Evolutionary conservation across 2,329 filamentous ascomycete species (phyloP).

Genomic region (Alternaria sp.): DNA sequence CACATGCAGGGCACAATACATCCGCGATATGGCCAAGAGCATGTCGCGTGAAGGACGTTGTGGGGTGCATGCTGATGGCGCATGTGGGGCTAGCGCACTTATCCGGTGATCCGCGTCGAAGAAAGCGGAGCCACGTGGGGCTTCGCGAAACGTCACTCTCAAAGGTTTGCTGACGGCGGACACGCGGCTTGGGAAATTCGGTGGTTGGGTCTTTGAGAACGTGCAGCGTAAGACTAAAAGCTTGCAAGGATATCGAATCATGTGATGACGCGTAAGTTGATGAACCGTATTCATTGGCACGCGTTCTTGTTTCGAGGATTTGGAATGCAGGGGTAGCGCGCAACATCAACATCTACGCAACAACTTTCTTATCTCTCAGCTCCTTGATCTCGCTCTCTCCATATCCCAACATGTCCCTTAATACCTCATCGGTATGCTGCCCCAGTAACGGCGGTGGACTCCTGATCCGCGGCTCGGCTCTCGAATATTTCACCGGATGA

Average conservation of each 20-base stretch:
- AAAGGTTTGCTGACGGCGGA: not conserved
- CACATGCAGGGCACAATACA: slow-evolving; percentile 5
- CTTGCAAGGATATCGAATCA: not conserved
- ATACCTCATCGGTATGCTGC: slow-evolving; percentile 47
- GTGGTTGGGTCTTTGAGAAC: not conserved
- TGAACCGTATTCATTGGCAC: not conserved
- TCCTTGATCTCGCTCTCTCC: slow-evolving; percentile 32
- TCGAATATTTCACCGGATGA: slow-evolving; percentile 92
- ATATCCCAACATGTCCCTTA: slow-evolving; percentile 42
- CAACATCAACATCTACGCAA: slow-evolving; percentile 19
- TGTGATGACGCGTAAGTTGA: not conserved
- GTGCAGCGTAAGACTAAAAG: not conserved
- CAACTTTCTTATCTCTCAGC: slow-evolving; percentile 19
- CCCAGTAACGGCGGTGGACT: slow-evolving; percentile 83
- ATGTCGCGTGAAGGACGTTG: slow-evolving; percentile 7
- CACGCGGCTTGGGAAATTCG: slow-evolving; percentile 2
- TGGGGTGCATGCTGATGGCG: slow-evolving; percentile 4
- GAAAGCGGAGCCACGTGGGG: slow-evolving; percentile 3
- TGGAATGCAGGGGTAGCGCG: not conserved
- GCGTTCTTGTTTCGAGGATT: not conserved
- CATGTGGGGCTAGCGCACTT: slow-evolving; percentile 37
- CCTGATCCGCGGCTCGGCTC: slow-evolving; percentile 77
- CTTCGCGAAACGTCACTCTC: not conserved
- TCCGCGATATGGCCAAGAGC: not conserved
- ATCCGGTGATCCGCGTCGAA: not conserved